These are phyloP conservation scores for Flaveria linearis DNA, from an alignment of 129 eudicot species.

Conservation along the genomic window DNA sequence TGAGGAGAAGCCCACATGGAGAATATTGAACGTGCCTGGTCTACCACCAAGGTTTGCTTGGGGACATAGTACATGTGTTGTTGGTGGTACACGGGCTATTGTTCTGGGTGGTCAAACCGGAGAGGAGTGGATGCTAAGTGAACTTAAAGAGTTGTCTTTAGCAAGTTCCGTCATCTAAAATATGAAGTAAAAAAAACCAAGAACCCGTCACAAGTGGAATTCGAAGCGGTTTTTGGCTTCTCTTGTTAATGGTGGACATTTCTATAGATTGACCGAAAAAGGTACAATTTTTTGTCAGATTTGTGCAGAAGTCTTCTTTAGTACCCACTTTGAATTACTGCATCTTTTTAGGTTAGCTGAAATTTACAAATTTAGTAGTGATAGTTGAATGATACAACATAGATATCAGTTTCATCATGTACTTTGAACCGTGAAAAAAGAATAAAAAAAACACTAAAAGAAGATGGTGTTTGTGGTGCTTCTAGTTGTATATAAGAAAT, in stretches of 20 bases:
- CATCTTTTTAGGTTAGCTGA: conserved; percentile 22
- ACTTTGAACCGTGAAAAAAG: background rate
- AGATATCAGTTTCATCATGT: conserved; percentile 20
- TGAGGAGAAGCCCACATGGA: conserved; percentile 64
- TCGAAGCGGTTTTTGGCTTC: no score
- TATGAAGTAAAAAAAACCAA: background rate
- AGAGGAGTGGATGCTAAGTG: conserved; percentile 63
- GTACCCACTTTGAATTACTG: conserved; percentile 20
- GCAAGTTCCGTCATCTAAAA: conserved; percentile 42
- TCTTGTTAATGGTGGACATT: background rate
- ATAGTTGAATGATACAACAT: conserved; percentile 12
- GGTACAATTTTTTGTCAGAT: conserved; percentile 24
- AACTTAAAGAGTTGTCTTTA: conserved; percentile 55
- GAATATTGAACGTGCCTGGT: conserved; percentile 46
- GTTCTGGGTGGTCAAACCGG: conserved; percentile 61
- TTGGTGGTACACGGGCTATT: conserved; percentile 54
- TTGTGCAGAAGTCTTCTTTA: conserved; percentile 22
- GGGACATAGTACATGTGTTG: conserved; percentile 59
- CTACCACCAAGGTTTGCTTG: conserved; percentile 56
- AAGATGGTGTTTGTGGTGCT: conserved; percentile 2
- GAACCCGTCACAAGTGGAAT: background rate
- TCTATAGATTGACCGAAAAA: conserved; percentile 1
- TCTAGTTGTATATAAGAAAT: conserved; percentile 21
- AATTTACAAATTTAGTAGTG: conserved; percentile 4
- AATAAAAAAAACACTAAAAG: conserved; percentile 3